phyloP scores from a whole-genome alignment of 2,329 filamentous ascomycete species.

The Pyrenophora tritici-repentis region DNA sequence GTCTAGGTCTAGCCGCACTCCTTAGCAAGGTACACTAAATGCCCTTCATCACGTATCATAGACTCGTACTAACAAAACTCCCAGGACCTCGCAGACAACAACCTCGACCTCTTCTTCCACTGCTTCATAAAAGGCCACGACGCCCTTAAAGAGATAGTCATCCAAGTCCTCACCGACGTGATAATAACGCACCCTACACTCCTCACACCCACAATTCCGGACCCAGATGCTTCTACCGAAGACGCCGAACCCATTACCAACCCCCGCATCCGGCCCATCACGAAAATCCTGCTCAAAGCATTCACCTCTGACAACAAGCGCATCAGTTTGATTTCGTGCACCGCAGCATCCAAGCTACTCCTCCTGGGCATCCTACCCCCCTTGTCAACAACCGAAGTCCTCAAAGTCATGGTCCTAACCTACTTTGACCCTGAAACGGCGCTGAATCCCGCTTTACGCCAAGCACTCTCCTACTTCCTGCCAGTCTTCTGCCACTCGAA shows the following conservation, averaged over 20 bases:
- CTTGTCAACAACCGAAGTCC: slow-evolving; percentile 64
- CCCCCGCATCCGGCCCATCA: slow-evolving; percentile 63
- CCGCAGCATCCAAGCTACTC: slow-evolving; percentile 83
- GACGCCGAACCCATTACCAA: slow-evolving; percentile 41
- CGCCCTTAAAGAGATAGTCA: slow-evolving; percentile 82
- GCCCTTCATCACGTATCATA: background rate
- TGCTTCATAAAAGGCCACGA: slow-evolving; percentile 95
- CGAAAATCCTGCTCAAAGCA: slow-evolving; percentile 85
- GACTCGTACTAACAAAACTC: slow-evolving; percentile 8
- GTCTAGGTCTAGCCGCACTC: slow-evolving; percentile 86
- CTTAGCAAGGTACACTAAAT: slow-evolving; percentile 71
- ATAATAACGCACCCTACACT: slow-evolving; percentile 85
- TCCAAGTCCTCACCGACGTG: slow-evolving; percentile 93
- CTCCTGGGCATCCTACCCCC: slow-evolving; percentile 72
- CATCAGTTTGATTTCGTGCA: slow-evolving; percentile 80
- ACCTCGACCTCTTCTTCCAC: slow-evolving; percentile 89
- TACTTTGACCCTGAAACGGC: slow-evolving; percentile 89
- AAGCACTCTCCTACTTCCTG: slow-evolving; percentile 90
- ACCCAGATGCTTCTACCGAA: slow-evolving; percentile 48
- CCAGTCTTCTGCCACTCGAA: slow-evolving; percentile 92
- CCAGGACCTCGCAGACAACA: slow-evolving; percentile 83
- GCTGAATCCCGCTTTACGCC: slow-evolving; percentile 79
- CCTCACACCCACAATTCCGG: slow-evolving; percentile 62
- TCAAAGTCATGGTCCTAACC: slow-evolving; percentile 80
- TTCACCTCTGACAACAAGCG: slow-evolving; percentile 69